A percentile compares a stretch with the other conserved stretches of the same genome.
Evolutionary conservation across 345 rosid species (phyloP).

Genomic region (Clausena lansium): DNA sequence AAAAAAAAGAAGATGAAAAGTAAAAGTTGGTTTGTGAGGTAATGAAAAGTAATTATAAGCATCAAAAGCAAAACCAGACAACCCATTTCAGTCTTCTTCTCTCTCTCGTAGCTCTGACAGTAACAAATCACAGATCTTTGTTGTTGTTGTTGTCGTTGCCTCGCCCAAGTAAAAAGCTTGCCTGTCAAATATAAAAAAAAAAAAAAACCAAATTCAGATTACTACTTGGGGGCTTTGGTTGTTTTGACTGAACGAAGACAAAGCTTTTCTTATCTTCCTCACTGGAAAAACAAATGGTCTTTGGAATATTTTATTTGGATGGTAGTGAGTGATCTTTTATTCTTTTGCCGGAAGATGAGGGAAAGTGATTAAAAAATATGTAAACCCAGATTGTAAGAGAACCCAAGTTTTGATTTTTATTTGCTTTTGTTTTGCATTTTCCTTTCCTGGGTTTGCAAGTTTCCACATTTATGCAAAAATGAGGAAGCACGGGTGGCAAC

Average conservation of each 20-base stretch:
- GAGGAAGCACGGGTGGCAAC: conserved; percentile 99
- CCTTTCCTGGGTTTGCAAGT: conserved; percentile 29
- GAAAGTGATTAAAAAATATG: conserved; percentile 29
- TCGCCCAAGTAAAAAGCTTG: conserved; percentile 36
- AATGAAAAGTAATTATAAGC: conserved; percentile 37
- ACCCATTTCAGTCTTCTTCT: not conserved
- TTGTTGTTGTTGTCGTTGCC: conserved; percentile 11
- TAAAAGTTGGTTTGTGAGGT: conserved; percentile 34
- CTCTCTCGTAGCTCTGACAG: conserved; percentile 27
- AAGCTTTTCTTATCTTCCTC: conserved; percentile 16
- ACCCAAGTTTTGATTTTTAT: conserved; percentile 12
- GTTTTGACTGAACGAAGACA: conserved; percentile 36
- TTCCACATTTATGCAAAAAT: conserved; percentile 45
- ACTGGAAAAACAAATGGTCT: conserved; percentile 21
- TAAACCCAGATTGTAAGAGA: not conserved
- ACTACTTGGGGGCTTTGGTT: conserved; percentile 12
- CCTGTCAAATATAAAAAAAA: conserved; percentile 29
- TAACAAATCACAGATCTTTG: conserved; percentile 48
- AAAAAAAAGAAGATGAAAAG: not conserved
- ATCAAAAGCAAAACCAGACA: conserved; percentile 25
- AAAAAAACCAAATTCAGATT: conserved; percentile 35
- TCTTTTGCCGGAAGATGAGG: conserved; percentile 46
- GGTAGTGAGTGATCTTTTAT: conserved; percentile 27
- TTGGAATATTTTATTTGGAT: conserved; percentile 18
- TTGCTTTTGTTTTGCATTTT: conserved; percentile 22